Base-by-base conservation (phyloP, 345 rosid species). In the Trapa incisa region DNA sequence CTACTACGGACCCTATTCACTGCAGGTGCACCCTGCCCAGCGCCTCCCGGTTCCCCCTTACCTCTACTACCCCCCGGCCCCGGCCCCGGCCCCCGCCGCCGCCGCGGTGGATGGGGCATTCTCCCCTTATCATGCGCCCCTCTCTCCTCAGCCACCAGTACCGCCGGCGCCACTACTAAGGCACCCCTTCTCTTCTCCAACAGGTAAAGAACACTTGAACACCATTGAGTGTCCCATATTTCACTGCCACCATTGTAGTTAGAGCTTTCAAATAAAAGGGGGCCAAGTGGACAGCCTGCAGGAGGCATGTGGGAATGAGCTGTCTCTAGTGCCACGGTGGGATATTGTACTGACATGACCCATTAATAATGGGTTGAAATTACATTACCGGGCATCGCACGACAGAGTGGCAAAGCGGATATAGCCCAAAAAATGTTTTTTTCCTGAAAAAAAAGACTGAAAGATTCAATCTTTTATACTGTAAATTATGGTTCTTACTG, bases 1-100 rank as follows among this genome's bases (percentile, higher is more conserved):
- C 70, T 91, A 81, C 71, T 91, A 80, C 61, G 85, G 93, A 38
- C 17, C 45, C 14, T 88, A 86, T 63, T 76, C 92, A 12, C 67
- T 84, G 77, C 91, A 82, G 74, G 77, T 86, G 22, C 68, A 75
- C 48, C 84, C 61, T 65, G 70, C 79, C 41, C 84, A 67, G 36
- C 86, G 82, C 0, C 54, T 77, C 39, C 80, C 82, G 6, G 65
- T 72, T 37, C 82, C 82, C 6, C 68, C 84, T 35, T 81, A 75
- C 75, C 72, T 83, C 61, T 83, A 82, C 75, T 79, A 85, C 68
- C 89, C 85, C 65, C 65, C 83, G 15, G 29, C 29, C 29, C 68
- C 89, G 84, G 65, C 85, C 65, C 65, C 83, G 15, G 29, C 29
- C 29, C 68, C 89, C 85, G 65, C 65, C 83, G 15, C 80, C 76